Percentiles rank a stretch among this genome's conserved stretches.
Evolutionary conservation across 345 rosid genomes (phyloP).

Genomic region (Syzygium grande): DNA sequence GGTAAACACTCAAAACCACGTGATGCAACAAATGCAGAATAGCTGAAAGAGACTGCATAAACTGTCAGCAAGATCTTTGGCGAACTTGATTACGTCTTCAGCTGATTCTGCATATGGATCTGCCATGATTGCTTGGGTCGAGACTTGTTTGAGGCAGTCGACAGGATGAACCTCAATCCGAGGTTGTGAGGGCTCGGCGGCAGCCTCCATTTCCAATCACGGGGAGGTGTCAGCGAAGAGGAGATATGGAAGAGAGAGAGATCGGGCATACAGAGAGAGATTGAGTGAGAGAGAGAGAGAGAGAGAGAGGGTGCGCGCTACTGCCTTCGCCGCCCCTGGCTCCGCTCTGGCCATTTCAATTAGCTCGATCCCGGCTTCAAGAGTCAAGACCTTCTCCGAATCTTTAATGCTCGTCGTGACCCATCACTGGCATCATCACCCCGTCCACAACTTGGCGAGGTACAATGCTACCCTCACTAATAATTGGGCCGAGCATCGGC

Average conservation of each 20-base stretch:
- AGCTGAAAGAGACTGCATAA: conserved; percentile 44
- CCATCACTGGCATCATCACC: background rate
- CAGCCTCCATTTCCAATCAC: too few relatives aligned
- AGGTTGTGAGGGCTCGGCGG: too few relatives aligned
- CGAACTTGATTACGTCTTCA: conserved; percentile 49
- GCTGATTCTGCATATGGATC: conserved; percentile 74
- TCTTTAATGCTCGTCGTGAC: background rate
- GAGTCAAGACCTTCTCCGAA: background rate
- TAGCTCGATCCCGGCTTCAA: background rate
- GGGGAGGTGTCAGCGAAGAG: too few relatives aligned
- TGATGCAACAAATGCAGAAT: conserved; percentile 54
- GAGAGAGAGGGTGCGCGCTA: background rate
- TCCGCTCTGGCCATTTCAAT: background rate
- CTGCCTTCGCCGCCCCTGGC: background rate
- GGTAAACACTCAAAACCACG: conserved; percentile 36
- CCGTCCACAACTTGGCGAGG: too few relatives aligned
- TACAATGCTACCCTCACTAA: too few relatives aligned
- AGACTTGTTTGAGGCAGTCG: too few relatives aligned
- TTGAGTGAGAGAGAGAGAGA: too few relatives aligned
- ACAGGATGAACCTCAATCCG: background rate
- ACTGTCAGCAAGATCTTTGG: conserved; percentile 60
- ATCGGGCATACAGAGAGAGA: too few relatives aligned
- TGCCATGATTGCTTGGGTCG: conserved; percentile 3
- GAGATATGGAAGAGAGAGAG: too few relatives aligned
- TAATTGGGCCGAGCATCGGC: too few relatives aligned